Evolutionary conservation across 331 rosid species (phyloP), one percentile per base, ranked within the genome.

Genomic region (Rhamnella rubrinervis): DNA sequence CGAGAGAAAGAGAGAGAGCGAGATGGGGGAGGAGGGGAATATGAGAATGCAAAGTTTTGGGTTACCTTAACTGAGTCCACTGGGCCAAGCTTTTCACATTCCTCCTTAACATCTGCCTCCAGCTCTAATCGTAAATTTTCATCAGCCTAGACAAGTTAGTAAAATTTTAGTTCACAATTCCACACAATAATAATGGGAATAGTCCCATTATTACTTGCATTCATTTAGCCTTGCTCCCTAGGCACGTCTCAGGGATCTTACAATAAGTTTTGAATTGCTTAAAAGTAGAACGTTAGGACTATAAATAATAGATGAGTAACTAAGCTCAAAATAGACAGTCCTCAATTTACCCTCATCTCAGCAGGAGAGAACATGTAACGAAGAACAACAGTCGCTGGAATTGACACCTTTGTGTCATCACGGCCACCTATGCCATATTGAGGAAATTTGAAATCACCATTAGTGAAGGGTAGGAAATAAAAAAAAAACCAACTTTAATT

Each of bases 101-200:
- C 99, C 83, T 87, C 99, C 80, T 85, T 73, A 80, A 95, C 93
- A 66, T 95, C 97, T 61, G 80, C 87, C 82, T 88, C 91, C 26
- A 95, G 86, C 82, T 95, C 97, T 63, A 64, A 64, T 63, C 73
- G 75, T 60, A 95, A 66, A 74, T 81, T 86, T 79, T 91, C 97
- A 77, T 95, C 96, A 19, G 85, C 92, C 96, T 95, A 85, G 56
- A 78, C 35, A 65, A 65, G 77, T 66, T 46, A 39, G 66, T 55
- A 72, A 57, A 58, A 55, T 56, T 65, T 71, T 63, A 66, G 53
- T 75, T 57, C 71, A 62, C 60, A 58, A 57, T 41, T 40, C 60
- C 31, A 50, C 50, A 65, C 57, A 57, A 39, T 67, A 49, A 28
- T 21, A 40, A 46, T 20, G 23, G 23, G 15, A 63, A 56, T 19